phyloP scores from a whole-genome alignment of 768 basidiomycete species.

The Xanthoconium purpureum region DNA sequence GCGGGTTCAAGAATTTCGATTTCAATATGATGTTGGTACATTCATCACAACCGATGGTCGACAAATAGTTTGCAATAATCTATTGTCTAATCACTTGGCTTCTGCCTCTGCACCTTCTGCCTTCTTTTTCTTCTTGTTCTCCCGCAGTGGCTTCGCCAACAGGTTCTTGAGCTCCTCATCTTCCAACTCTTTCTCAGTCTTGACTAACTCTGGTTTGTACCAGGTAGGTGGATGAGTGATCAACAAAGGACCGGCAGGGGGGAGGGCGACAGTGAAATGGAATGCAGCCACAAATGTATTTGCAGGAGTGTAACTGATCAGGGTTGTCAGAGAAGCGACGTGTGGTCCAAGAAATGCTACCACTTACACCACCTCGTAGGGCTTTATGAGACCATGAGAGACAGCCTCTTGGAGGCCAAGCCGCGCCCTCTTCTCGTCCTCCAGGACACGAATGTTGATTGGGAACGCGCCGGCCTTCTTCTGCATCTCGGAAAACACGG shows the following conservation, averaged over 20 bases:
- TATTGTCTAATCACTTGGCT: constrained; percentile 24
- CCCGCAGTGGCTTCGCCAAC: constrained; percentile 75
- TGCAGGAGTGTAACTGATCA: constrained; percentile 69
- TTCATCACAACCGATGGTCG: constrained; percentile 15
- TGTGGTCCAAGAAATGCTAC: neutral
- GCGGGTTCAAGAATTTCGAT: constrained; percentile 8
- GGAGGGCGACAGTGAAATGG: constrained; percentile 95
- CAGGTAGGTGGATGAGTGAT: constrained; percentile 87
- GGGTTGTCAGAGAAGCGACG: neutral
- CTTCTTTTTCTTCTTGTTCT: constrained; percentile 91
- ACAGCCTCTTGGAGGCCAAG: constrained; percentile 96
- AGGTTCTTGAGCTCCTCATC: constrained; percentile 83
- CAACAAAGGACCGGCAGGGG: constrained; percentile 82
- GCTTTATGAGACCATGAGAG: constrained; percentile 89
- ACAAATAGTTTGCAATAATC: constrained; percentile 16
- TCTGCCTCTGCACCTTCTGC: constrained; percentile 47
- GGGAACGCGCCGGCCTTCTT: constrained; percentile 98
- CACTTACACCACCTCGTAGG: constrained; percentile 90
- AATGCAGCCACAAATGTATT: constrained; percentile 90
- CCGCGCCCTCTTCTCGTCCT: constrained; percentile 93
- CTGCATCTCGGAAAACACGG: constrained; percentile 96
- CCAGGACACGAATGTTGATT: constrained; percentile 90
- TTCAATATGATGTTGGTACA: constrained; percentile 10
- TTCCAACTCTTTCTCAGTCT: constrained; percentile 84
- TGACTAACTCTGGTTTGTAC: constrained; percentile 91